These are phyloP conservation scores for Rhinocladiella similis DNA, from an alignment of 2,329 filamentous ascomycete species.

Conservation along the genomic window DNA sequence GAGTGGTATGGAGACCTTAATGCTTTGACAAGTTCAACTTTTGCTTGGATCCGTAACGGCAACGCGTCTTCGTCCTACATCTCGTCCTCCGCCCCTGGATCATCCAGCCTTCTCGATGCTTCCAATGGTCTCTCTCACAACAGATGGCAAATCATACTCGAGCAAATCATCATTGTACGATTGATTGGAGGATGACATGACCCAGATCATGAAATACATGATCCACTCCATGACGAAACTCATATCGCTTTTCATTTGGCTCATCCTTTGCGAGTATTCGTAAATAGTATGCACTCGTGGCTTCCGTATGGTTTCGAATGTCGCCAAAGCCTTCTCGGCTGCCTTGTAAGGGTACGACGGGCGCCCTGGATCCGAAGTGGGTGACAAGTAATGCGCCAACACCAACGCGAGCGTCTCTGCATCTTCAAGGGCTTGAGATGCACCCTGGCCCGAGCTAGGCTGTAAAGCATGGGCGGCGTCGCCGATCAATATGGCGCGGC, in stretches of 20 bases:
- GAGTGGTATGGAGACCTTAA: too few relatives aligned
- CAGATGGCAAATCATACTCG: conserved; percentile 31
- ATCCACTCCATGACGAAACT: conserved; percentile 36
- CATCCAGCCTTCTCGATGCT: background rate
- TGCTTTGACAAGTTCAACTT: too few relatives aligned
- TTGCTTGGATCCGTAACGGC: too few relatives aligned
- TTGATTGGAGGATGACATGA: conserved; percentile 26
- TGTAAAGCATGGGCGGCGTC: conserved; percentile 60
- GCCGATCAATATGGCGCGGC: conserved; percentile 54
- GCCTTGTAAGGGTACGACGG: background rate
- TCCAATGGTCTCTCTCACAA: conserved; percentile 23
- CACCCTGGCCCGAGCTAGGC: conserved; percentile 56
- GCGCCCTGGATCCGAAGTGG: background rate
- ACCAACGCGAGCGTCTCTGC: conserved; percentile 48
- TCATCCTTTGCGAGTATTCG: conserved; percentile 34
- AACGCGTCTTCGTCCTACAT: too few relatives aligned
- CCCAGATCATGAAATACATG: conserved; percentile 41
- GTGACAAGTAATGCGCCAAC: conserved; percentile 35
- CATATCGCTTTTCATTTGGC: conserved; percentile 39
- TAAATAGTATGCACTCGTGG: conserved; percentile 38
- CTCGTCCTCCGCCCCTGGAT: too few relatives aligned
- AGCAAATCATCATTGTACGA: conserved; percentile 24
- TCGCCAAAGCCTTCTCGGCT: conserved; percentile 30
- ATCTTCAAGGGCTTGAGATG: conserved; percentile 58
- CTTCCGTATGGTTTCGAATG: conserved; percentile 37